Conservation (phyloP, 805 yeast genomes). For the Candida manassasensis region DNA sequence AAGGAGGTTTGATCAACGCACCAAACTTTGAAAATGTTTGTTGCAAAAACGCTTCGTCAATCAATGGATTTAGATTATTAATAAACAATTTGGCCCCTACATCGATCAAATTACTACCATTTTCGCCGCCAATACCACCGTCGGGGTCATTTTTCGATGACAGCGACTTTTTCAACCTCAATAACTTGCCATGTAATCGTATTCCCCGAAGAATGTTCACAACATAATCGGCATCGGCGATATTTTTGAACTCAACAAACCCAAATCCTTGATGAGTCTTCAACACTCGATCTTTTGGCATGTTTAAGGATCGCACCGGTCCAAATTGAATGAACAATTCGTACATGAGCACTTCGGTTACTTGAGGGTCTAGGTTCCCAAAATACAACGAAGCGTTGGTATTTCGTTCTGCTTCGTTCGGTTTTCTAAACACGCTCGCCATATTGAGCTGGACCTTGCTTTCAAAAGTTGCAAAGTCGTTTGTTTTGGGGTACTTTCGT, state of each 20-base stretch:
- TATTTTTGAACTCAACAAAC: conserved; percentile 64
- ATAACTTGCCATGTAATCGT: conserved; percentile 53
- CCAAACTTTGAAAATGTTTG: conserved; percentile 73
- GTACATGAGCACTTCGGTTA: conserved; percentile 64
- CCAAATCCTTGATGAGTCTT: conserved; percentile 82
- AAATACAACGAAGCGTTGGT: conserved; percentile 66
- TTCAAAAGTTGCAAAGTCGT: too few species aligned
- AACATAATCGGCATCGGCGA: conserved; percentile 68
- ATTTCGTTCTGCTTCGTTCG: conserved; percentile 46
- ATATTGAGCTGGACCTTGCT: too few species aligned
- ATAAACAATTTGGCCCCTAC: conserved; percentile 51
- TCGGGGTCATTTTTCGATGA: conserved; percentile 12
- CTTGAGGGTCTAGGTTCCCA: conserved; percentile 78
- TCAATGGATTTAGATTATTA: conserved; percentile 62
- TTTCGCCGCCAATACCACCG: conserved; percentile 1
- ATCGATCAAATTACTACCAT: conserved; percentile 17
- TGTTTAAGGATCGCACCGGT: conserved; percentile 62
- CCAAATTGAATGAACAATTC: conserved; percentile 85
- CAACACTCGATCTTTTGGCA: conserved; percentile 76
- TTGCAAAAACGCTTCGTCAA: conserved; percentile 53
- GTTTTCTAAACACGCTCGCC: conserved; percentile 30
- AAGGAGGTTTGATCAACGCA: conserved; percentile 44
- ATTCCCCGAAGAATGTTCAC: conserved; percentile 55
- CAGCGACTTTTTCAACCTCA: conserved; percentile 47
- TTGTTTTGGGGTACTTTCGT: too few species aligned